Conservation (phyloP, 2,329 filamentous ascomycete species). For the Hymenoscyphus occultus region DNA sequence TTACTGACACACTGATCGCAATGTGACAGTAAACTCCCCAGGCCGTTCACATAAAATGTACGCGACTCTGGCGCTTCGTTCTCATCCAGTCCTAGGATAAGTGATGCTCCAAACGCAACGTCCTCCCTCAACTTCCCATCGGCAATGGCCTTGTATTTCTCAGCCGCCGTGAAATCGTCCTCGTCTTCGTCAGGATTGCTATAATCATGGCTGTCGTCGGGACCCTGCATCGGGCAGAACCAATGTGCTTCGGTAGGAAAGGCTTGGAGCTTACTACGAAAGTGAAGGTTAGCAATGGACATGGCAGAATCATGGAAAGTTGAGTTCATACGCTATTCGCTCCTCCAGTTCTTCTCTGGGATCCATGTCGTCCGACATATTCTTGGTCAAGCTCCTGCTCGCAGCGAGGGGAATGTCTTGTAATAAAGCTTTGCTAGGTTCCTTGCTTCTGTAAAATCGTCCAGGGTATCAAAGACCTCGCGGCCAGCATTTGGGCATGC, state of each 20-base stretch:
- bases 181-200: conserved; percentile 50
- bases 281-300: conserved; percentile 12
- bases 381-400: not conserved
- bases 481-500: not conserved
- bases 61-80: conserved; percentile 58
- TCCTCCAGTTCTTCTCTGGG: conserved; percentile 31
- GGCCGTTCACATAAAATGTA: conserved; percentile 54
- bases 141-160: conserved; percentile 53
- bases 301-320: not conserved
- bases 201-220: conserved; percentile 64
- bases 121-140: conserved; percentile 56
- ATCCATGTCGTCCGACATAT: not conserved
- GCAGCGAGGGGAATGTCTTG: not conserved
- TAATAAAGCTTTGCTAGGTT: not conserved
- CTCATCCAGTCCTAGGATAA: conserved; percentile 65
- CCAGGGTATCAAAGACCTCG: not conserved
- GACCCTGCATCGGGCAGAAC: conserved; percentile 62
- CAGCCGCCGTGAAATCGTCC: conserved; percentile 46
- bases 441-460: not conserved
- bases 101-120: conserved; percentile 63
- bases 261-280: conserved; percentile 31
- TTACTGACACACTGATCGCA: conserved; percentile 71
- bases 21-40: conserved; percentile 56
- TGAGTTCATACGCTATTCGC: conserved; percentile 29
- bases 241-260: conserved; percentile 52